Evolutionary conservation across 129 eudicot genomes (phyloP), one percentile per base, ranked within the genome.

Genomic region (Dittrichia graveolens): DNA sequence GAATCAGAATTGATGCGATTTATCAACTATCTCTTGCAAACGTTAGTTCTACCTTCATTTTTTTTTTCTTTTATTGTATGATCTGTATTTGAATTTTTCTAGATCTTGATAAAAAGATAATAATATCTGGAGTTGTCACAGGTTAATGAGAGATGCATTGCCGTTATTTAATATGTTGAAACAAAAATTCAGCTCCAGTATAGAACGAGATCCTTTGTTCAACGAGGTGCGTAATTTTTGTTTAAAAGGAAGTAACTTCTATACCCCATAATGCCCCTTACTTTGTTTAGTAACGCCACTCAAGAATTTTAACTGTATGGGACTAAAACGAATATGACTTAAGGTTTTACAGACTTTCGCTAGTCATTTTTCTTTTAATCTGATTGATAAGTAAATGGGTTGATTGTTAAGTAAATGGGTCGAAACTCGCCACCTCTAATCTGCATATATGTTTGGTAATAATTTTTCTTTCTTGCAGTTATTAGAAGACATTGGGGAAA

Each of bases 111-210:
- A 3, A 10, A 75, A 34, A 75, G 50, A 66, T 43, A 43, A 15
- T 45, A 58, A 66, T 59, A 14, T 65, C 5, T 54, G 15, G 57
- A 38, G 31, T 37, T 67, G 13, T 41, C 78, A 80, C 90, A 94
- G 98, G 86, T 77, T 94, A 85, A 76, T 82, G 88, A 87, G 98
- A 80, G 98, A 94, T 77, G 96, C 98, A 67, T 79, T 94, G 83
- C 96, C 98, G 7, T 83, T 94, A 72, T 94, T 94, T 64, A 90
- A 86, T 44, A 90, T 86, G 90, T 81, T 94, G 83, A 81, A 81
- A 75, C 90, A 94, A 81, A 86, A 78, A 74, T 94, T 82, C 85
- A 76, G 82, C 78, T 77, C 93, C 13, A 81, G 97, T 77, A 78
- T 88, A 75, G 89, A 90, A 40, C 80, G 98, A 56, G 98, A 94